A percentile compares a stretch with the other conserved stretches of the same genome.
Evolutionary conservation across 305 asterid species (phyloP).

Genomic region (Galium porrigens): DNA sequence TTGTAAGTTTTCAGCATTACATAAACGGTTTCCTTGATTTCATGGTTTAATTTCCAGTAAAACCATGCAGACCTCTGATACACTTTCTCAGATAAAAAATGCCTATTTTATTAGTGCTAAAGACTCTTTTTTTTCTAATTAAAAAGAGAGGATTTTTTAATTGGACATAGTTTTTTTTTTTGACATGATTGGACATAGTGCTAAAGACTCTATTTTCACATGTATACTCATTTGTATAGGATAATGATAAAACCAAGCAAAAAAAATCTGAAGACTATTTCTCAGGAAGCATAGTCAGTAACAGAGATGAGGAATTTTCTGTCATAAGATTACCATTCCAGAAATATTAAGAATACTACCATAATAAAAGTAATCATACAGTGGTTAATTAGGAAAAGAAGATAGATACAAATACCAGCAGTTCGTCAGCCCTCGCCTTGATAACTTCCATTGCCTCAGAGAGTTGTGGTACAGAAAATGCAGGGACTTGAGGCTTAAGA

Average conservation of each 20-base stretch:
- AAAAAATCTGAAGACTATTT: not conserved
- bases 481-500: slow-evolving; percentile 73
- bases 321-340: not conserved
- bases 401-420: slow-evolving; percentile 30
- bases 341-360: not conserved
- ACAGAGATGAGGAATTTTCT: not conserved
- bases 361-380: not conserved
- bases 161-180: no score
- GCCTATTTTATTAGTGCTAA: not conserved
- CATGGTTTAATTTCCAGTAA: not conserved
- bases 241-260: not conserved
- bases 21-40: not conserved
- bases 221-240: not conserved
- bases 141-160: no score
- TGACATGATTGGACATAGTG: no score
- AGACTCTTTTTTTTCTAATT: not conserved
- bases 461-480: slow-evolving; percentile 66
- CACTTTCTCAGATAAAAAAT: not conserved
- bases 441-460: slow-evolving; percentile 79
- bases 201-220: not conserved
- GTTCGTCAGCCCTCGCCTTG: slow-evolving; percentile 39
- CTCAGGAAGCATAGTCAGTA: no score
- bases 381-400: not conserved
- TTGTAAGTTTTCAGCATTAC: not conserved
- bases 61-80: not conserved